Evolutionary conservation across 2,329 filamentous ascomycete genomes (phyloP).

Genomic region (Spiromastix sp.): DNA sequence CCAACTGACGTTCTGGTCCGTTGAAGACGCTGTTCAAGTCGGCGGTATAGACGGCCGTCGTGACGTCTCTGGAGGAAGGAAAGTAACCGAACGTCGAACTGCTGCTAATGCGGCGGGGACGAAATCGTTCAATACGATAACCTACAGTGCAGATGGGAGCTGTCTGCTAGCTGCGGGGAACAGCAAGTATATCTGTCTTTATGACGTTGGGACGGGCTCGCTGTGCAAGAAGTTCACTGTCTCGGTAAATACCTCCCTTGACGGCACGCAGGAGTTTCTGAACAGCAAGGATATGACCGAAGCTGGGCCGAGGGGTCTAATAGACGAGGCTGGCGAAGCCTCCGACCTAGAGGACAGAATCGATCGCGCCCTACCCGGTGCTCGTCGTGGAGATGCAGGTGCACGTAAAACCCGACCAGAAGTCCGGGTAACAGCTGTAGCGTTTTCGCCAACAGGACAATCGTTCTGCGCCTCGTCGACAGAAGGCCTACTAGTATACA

Average conservation of each 20-base stretch:
- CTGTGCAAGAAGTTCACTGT: conserved; percentile 93
- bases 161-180: conserved; percentile 86
- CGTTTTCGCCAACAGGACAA: conserved; percentile 79
- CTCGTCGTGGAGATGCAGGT: conserved; percentile 78
- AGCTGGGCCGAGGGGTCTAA: conserved; percentile 70
- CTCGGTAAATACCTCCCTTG: conserved; percentile 87
- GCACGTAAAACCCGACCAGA: conserved; percentile 66
- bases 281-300: conserved; percentile 89
- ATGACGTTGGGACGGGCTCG: conserved; percentile 87
- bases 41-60: conserved; percentile 79
- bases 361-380: conserved; percentile 71
- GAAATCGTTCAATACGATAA: conserved; percentile 79
- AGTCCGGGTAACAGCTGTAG: conserved; percentile 72
- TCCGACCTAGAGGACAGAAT: conserved; percentile 80
- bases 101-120: conserved; percentile 85
- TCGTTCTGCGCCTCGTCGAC: conserved; percentile 93
- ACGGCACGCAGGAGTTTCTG: conserved; percentile 92
- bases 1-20: conserved; percentile 88
- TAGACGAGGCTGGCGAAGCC: conserved; percentile 79
- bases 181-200: conserved; percentile 97
- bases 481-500: conserved; percentile 89
- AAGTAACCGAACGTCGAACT: conserved; percentile 74
- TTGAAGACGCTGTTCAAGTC: conserved; percentile 77
- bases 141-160: conserved; percentile 84
- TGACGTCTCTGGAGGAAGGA: conserved; percentile 87